These are phyloP conservation scores for Baeospora myosura DNA, from an alignment of 1,284 basidiomycete species.

Conservation along the genomic window DNA sequence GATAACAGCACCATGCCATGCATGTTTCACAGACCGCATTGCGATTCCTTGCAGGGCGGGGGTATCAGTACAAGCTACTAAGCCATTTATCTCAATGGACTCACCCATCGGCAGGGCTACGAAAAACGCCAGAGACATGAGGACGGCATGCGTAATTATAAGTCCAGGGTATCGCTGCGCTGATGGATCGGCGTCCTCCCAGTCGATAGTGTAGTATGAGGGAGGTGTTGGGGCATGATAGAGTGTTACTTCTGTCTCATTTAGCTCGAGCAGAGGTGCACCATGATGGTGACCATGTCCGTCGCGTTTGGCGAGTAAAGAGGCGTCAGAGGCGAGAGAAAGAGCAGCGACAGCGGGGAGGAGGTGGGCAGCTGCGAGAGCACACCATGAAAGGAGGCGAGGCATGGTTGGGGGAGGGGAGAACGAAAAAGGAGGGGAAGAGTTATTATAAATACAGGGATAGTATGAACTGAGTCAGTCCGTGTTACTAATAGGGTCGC, in stretches of 20 bases:
- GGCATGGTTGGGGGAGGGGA: too few species aligned
- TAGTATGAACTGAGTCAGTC: too few species aligned
- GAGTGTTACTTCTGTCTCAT: conserved; percentile 64
- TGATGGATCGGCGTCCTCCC: conserved; percentile 41
- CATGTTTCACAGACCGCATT: conserved; percentile 64
- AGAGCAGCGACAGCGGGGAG: not conserved
- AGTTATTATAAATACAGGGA: too few species aligned
- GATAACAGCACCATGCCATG: conserved; percentile 48
- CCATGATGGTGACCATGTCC: conserved; percentile 40
- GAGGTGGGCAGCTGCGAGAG: not conserved
- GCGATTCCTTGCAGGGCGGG: conserved; percentile 50
- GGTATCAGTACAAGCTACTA: not conserved
- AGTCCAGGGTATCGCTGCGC: conserved; percentile 50
- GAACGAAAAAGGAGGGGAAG: too few species aligned
- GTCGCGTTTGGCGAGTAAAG: conserved; percentile 17
- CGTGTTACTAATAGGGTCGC: too few species aligned
- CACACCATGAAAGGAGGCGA: too few species aligned
- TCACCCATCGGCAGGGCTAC: conserved; percentile 67
- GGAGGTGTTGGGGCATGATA: conserved; percentile 62
- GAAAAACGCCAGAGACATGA: conserved; percentile 73
- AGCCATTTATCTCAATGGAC: too few species aligned
- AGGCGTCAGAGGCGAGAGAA: not conserved
- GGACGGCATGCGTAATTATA: conserved; percentile 58
- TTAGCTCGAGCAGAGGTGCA: conserved; percentile 51
- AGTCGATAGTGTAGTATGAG: conserved; percentile 75